phyloP scores from a whole-genome alignment of 306 rosid genomes.

The Gastrolobium bilobum region DNA sequence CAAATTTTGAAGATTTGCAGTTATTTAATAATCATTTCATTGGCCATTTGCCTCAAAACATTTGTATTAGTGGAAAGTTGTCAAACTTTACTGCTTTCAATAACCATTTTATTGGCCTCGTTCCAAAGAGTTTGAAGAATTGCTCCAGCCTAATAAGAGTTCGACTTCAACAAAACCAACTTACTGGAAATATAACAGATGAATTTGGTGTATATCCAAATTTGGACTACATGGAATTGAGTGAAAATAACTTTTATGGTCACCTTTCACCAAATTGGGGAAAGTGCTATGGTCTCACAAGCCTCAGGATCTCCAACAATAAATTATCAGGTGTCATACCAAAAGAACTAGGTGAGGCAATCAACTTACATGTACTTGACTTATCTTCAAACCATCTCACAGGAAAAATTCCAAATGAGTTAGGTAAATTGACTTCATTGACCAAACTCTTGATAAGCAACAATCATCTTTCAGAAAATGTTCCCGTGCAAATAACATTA shows the following conservation, averaged over 20 bases:
- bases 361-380: constrained; percentile 36
- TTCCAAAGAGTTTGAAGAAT: constrained; percentile 45
- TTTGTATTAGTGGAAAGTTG: constrained; percentile 34
- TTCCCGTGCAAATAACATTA: constrained; percentile 25
- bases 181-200: constrained; percentile 44
- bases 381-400: constrained; percentile 43
- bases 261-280: constrained; percentile 43
- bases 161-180: constrained; percentile 44
- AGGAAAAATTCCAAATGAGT: constrained; percentile 49
- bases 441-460: background rate
- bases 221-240: constrained; percentile 30
- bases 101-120: constrained; percentile 15
- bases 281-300: background rate
- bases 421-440: constrained; percentile 30
- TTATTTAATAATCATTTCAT: constrained; percentile 7
- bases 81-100: rapidly evolving
- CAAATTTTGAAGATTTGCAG: background rate
- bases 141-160: constrained; percentile 29
- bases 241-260: constrained; percentile 47
- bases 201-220: constrained; percentile 45
- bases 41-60: constrained; percentile 32
- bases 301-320: constrained; percentile 1
- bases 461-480: constrained; percentile 14
- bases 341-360: constrained; percentile 33
- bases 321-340: constrained; percentile 45